Base-by-base conservation (phyloP, 768 basidiomycete genomes). In the Termitomyces sp. region DNA sequence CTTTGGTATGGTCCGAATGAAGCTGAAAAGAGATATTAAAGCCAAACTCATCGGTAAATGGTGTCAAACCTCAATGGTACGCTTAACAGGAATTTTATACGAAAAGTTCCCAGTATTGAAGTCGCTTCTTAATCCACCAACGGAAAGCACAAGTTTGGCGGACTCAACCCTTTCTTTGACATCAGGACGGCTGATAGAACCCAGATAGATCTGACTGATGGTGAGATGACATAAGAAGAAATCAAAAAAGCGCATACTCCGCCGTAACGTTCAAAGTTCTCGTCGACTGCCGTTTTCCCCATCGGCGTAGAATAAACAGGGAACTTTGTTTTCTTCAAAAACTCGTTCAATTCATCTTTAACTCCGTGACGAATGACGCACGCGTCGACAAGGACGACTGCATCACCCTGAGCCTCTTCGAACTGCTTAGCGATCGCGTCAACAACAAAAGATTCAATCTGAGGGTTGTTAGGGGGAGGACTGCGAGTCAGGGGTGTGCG, bases 71-170 rank as follows among this genome's bases (percentile, higher is more conserved):
- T 90, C 90, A 60, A 92, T 75, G 15, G 82, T 84, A 41, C 76
- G 77, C 12, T 70, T 69, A 0, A 75, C 75, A 5, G 86, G 83
- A 47, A 88, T 85, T 51, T 80, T 81, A 65, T 90, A 92, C 0
- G 88, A 87, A 71, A 92, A 94, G 69, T 88, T 88, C 33, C 92
- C 93, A 1, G 90, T 91, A 70, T 95, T 95, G 76, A 92, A 93
- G 69, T 95, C 92, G 47, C 81, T 84, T 67, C 81, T 83, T 51
- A 91, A 73, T 1, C 75, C 71, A 4, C 91, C 90, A 57, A 95
- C 74, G 13, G 88, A 88, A 13, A 95, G 66, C 51, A 92, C 84
- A 44, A 94, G 75, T 62, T 86, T 88, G 4, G 91, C 85, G 2
- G 68, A 75, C 70, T 95, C 92, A 29, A 94, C 84, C 59, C 78